These are phyloP conservation scores for Allium cepa DNA, from an alignment of 106 monocot genomes.

Conservation along the genomic window DNA sequence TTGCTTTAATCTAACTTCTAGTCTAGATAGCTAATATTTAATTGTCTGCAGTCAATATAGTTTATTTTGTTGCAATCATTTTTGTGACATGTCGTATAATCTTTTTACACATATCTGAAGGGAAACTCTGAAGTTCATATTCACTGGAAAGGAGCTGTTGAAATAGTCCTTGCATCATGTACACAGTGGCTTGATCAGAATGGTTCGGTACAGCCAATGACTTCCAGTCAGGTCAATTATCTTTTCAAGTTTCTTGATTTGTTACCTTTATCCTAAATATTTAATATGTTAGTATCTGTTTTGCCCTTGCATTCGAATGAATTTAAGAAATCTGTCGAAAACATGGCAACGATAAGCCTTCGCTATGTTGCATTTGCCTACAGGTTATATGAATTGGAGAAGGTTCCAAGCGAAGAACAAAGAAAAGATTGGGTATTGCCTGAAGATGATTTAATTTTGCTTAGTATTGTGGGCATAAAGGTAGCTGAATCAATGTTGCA, in stretches of 20 bases:
- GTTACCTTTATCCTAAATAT: not conserved
- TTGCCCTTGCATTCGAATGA: slow-evolving; percentile 34
- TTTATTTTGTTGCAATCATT: too few species aligned
- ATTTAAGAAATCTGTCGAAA: slow-evolving; percentile 76
- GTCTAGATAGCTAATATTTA: too few species aligned
- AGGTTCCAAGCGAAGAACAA: slow-evolving; percentile 60
- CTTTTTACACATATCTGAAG: slow-evolving; percentile 13
- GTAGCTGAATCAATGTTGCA: slow-evolving; percentile 16
- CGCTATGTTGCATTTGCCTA: slow-evolving; percentile 91
- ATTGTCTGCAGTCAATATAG: too few species aligned
- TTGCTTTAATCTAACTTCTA: too few species aligned
- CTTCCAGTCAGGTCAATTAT: slow-evolving; percentile 33
- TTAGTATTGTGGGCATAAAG: slow-evolving; percentile 90
- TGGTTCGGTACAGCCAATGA: slow-evolving; percentile 51
- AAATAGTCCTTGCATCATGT: slow-evolving; percentile 75
- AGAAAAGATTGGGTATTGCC: slow-evolving; percentile 61
- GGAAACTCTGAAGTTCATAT: slow-evolving; percentile 62
- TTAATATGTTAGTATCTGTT: not conserved
- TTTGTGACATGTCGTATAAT: too few species aligned
- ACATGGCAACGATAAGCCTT: slow-evolving; percentile 73
- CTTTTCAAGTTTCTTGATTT: not conserved
- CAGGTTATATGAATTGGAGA: slow-evolving; percentile 38
- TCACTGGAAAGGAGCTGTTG: slow-evolving; percentile 99
- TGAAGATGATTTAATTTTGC: slow-evolving; percentile 66
- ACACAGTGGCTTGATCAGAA: slow-evolving; percentile 60